Evolutionary conservation across 768 basidiomycete genomes (phyloP), one percentile per base, ranked within the genome.

Genomic region (Phlebiopsis flavidoalba): DNA sequence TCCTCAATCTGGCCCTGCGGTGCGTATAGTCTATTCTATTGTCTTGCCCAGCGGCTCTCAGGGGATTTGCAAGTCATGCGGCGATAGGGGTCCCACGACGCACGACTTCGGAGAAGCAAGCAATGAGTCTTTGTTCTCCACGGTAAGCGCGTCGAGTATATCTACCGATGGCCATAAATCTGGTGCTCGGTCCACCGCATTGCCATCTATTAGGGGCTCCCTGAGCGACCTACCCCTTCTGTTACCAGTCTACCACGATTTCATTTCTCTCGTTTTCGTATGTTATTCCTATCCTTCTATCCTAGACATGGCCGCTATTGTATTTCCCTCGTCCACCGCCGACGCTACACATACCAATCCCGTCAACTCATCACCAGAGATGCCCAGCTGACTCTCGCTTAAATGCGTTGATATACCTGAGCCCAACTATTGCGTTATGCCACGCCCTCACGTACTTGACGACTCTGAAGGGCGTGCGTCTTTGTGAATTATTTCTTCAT

Each of bases 341-440:
- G 0, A 88, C 86, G 22, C n/a, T 80, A 75, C 15, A 87, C n/a
- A n/a, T n/a, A 88, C 70, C n/a, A 71, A 76, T 17, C 69, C n/a
- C n/a, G n/a, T 85, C 53, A 79, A 81, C 7, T 63, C 76, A 1
- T 66, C 76, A n/a, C 22, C 81, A 86, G 69, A 80, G 85, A n/a
- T n/a, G 68, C 76, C 8, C 82, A 82, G 57, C 78, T 88, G 22
- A n/a, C 66, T 84, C n/a, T 33, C 82, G 84, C 31, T 79, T 80
- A 24, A 80, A 83, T 21, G 81, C 78, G n/a, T n/a, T n/a, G 65
- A 88, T 87, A 72, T 77, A n/a, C n/a, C n/a, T 88, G 21, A 79
- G 80, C 21, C 79, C 82, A 49, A 70, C 88, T 11, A 72, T 88
- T 11, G 86, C n/a, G n/a, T n/a, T n/a, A n/a, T n/a, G 86, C 12